These are phyloP conservation scores for Niveomyces coronatus DNA, from an alignment of 2,329 filamentous ascomycete genomes.

Conservation along the genomic window DNA sequence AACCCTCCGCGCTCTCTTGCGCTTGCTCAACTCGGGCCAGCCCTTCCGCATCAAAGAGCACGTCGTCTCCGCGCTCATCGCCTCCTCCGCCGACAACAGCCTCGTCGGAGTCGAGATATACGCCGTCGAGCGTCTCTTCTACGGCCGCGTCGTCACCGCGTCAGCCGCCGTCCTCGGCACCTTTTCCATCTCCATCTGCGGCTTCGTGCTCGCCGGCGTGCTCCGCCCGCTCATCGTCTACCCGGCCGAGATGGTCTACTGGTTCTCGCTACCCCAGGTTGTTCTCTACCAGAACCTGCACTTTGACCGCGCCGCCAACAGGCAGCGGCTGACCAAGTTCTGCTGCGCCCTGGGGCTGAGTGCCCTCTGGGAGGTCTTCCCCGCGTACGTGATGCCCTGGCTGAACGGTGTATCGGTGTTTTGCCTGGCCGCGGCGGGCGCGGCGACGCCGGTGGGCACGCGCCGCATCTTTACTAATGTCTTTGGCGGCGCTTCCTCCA, in stretches of 20 bases:
- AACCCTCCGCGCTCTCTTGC: conserved; percentile 5
- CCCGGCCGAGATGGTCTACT: conserved; percentile 24
- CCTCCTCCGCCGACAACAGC: conserved; percentile 14
- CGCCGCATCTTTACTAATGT: conserved; percentile 17
- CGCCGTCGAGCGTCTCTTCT: conserved; percentile 15
- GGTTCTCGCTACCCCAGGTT: conserved; percentile 21
- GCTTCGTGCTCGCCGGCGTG: conserved; percentile 20
- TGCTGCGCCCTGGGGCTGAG: conserved; percentile 20
- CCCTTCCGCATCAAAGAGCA: conserved; percentile 14
- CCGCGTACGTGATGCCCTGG: conserved; percentile 34
- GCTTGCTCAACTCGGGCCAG: conserved; percentile 13
- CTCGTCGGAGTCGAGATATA: conserved; percentile 15
- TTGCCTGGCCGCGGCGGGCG: conserved; percentile 34
- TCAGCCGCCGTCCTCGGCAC: conserved; percentile 18
- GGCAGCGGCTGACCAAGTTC: conserved; percentile 20
- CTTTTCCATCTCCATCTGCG: conserved; percentile 20
- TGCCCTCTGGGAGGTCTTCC: conserved; percentile 36
- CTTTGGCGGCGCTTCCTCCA: conserved; percentile 30
- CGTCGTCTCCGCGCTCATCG: conserved; percentile 14
- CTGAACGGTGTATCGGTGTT: conserved; percentile 31
- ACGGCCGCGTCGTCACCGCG: conserved; percentile 14
- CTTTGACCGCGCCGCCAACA: conserved; percentile 19
- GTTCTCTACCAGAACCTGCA: conserved; percentile 25
- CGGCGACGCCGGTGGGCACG: conserved; percentile 12
- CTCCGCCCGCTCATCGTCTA: conserved; percentile 22